Base-by-base conservation (phyloP, 2,329 filamentous ascomycete species). In the Thielaviopsis ethacetica region DNA sequence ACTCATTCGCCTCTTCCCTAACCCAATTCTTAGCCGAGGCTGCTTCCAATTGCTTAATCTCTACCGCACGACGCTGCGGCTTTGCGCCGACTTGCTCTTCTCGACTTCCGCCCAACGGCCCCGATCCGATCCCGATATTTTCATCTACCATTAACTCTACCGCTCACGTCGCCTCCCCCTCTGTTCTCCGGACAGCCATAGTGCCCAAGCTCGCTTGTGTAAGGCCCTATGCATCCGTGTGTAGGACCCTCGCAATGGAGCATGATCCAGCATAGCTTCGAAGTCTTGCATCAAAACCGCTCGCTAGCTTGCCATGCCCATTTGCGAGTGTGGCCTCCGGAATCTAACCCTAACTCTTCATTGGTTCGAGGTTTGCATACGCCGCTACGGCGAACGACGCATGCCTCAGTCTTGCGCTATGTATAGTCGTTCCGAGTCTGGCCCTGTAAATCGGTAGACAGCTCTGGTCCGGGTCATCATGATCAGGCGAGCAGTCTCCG, bases 281-380 rank as follows among this genome's bases (percentile, higher is more conserved):
- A 62, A 64, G 69, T 70, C 67, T 69, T 71, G 67, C 63, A 67
- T 66, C 44, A 67, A 66, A 65, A 67, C 63, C 68, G 69, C 68
- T 69, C 71, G 70, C 73, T 72, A 70, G 71, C 67, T n/a, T 47
- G 34, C 24, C 49, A 64, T 59, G 64, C 64, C 68, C 67, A 68
- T 68, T 70, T 74, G 73, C 72, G 80, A 78, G 80, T 84, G 81
- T 76, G 76, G 75, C 72, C 75, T 73, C 85, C 83, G 88, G 87
- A 91, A 91, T 87, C 91, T 95, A 95, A 95, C 91, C 91, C 91
- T 95, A 95, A 61, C 60, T 49, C 51, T 75, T 69, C 71, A 75
- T 82, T 86, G 86, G 88, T 82, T 80, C 70, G 49, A 27, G 21
- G 51, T 65, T 63, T 63, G 21, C 21, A 30, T 51, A 22, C 26